phyloP scores from a whole-genome alignment of 768 basidiomycete species.

The Kwoniella pini region DNA sequence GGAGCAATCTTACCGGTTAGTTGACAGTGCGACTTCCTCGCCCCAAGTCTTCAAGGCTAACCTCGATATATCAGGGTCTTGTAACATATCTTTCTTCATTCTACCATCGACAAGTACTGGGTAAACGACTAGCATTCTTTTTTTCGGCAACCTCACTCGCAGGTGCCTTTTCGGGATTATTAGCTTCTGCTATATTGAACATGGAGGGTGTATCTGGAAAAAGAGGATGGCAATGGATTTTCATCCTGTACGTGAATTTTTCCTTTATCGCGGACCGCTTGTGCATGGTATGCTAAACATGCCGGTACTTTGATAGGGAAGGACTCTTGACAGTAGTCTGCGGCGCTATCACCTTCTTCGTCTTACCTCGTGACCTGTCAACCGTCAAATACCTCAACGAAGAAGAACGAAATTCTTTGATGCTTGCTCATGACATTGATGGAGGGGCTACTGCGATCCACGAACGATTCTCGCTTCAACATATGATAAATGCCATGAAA shows the following conservation, averaged over 20 bases:
- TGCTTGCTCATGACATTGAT: constrained; percentile 33
- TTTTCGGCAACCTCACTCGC: constrained; percentile 46
- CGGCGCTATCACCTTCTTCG: constrained; percentile 60
- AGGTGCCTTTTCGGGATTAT: constrained; percentile 57
- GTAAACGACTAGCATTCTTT: constrained; percentile 48
- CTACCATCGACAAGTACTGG: constrained; percentile 40
- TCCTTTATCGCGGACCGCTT: background rate
- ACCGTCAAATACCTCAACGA: constrained; percentile 61
- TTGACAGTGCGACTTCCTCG: background rate
- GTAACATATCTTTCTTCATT: constrained; percentile 41
- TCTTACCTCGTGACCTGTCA: constrained; percentile 59
- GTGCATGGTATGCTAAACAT: too few species aligned
- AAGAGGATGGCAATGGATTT: constrained; percentile 55
- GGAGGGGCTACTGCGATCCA: constrained; percentile 53
- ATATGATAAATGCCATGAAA: constrained; percentile 18
- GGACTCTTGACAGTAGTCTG: constrained; percentile 67
- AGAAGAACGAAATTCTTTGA: constrained; percentile 51
- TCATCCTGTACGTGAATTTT: constrained; percentile 26
- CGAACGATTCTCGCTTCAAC: constrained; percentile 6
- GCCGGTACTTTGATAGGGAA: constrained; percentile 53
- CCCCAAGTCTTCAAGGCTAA: background rate
- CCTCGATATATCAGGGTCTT: constrained; percentile 20
- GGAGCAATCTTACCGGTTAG: constrained; percentile 45
- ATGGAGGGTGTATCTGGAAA: constrained; percentile 42
- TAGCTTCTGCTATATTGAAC: constrained; percentile 47